These are phyloP conservation scores for Phytomonas francai DNA, from an alignment of 208 protist species.

Conservation along the genomic window DNA sequence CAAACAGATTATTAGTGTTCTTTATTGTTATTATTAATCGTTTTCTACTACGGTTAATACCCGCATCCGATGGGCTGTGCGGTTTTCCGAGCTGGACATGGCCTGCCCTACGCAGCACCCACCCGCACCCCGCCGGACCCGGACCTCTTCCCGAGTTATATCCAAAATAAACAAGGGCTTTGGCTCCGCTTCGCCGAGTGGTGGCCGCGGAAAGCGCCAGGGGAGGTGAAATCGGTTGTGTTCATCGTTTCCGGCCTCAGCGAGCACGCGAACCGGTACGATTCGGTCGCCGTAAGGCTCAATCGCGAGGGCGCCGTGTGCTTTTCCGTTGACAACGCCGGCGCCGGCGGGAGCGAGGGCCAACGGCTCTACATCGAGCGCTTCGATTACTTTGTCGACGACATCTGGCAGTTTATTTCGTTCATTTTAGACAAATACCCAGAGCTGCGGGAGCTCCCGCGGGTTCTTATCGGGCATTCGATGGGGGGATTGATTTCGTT, in stretches of 20 bases:
- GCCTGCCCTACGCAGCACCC: slow-evolving; percentile 33
- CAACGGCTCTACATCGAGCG: slow-evolving; percentile 56
- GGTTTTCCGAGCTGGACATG: slow-evolving; percentile 17
- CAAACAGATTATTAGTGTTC: too few species aligned
- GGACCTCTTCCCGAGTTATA: slow-evolving; percentile 55
- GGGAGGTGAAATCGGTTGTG: slow-evolving; percentile 28
- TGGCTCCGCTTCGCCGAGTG: slow-evolving; percentile 71
- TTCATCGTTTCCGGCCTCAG: slow-evolving; percentile 70
- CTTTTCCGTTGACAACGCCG: slow-evolving; percentile 72
- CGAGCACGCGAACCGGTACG: slow-evolving; percentile 71
- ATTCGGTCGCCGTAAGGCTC: slow-evolving; percentile 43
- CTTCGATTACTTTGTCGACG: slow-evolving; percentile 70
- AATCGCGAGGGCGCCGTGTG: slow-evolving; percentile 38
- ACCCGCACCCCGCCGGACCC: slow-evolving; percentile 43
- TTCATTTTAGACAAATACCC: slow-evolving; percentile 26
- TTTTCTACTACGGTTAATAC: slow-evolving; percentile 1
- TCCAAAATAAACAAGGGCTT: slow-evolving; percentile 65
- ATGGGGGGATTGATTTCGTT: slow-evolving; percentile 69
- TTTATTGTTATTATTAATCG: neutral
- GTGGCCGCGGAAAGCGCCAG: slow-evolving; percentile 23
- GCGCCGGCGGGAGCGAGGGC: slow-evolving; percentile 64
- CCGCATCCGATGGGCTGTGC: neutral
- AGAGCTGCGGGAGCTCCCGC: slow-evolving; percentile 26
- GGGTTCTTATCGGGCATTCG: slow-evolving; percentile 67
- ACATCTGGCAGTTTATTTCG: slow-evolving; percentile 43